These are phyloP conservation scores for Chara braunii DNA, from an alignment of 139 green algal species.

Conservation along the genomic window DNA sequence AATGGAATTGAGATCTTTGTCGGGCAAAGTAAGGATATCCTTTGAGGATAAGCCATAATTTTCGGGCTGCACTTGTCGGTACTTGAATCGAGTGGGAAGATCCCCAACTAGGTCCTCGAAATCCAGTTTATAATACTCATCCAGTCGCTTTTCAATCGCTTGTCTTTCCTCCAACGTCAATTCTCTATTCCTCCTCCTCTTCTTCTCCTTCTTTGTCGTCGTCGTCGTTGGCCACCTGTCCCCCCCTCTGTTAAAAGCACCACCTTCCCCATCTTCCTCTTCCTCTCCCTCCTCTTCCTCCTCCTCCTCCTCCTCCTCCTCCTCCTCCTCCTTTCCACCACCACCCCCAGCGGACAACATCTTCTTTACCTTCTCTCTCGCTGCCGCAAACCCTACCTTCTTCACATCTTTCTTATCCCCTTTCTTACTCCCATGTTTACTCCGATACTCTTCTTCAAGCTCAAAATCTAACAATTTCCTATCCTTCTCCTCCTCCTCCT, in stretches of 20 bases:
- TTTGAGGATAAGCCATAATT: constrained; percentile 65
- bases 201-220: constrained; percentile 9
- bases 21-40: constrained; percentile 70
- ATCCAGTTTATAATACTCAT: constrained; percentile 89
- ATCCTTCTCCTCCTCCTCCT: constrained; percentile 16
- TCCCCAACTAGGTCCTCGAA: constrained; percentile 75
- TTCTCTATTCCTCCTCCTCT: background rate
- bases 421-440: constrained; percentile 2
- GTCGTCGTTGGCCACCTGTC: constrained; percentile 7
- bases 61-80: constrained; percentile 53
- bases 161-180: constrained; percentile 14
- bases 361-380: constrained; percentile 15
- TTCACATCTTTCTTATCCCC: constrained; percentile 58
- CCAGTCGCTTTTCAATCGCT: constrained; percentile 57
- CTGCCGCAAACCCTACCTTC: constrained; percentile 65
- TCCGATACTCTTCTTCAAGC: constrained; percentile 35
- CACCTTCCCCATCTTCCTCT: constrained; percentile 4
- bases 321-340: constrained; percentile 23
- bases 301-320: constrained; percentile 33
- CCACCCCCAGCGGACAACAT: background rate
- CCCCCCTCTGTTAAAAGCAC: background rate
- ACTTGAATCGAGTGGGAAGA: constrained; percentile 39
- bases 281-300: constrained; percentile 12
- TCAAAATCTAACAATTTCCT: constrained; percentile 25
- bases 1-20: constrained; percentile 71